phyloP scores from a whole-genome alignment of 306 rosid species.

The Geum urbanum region DNA sequence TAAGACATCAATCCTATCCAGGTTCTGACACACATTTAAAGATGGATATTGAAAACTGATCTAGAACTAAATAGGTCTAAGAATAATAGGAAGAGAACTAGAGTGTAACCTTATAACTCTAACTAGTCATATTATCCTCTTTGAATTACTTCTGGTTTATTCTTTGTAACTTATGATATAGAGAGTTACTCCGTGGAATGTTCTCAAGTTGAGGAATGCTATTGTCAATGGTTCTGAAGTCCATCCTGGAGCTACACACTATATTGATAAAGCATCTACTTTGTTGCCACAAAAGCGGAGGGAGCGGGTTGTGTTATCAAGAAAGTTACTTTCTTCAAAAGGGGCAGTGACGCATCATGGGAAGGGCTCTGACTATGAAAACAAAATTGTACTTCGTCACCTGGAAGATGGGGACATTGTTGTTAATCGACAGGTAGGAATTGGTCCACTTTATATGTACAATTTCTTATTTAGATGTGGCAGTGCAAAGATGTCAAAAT shows the following conservation, averaged over 20 bases:
- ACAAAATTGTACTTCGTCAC: constrained; percentile 84
- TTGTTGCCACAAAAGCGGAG: constrained; percentile 40
- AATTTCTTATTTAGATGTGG: not conserved
- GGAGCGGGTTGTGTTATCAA: constrained; percentile 44
- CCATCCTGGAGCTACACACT: constrained; percentile 93
- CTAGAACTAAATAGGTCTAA: not conserved
- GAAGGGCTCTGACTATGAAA: constrained; percentile 58
- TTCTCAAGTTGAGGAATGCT: constrained; percentile 57
- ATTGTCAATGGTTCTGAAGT: constrained; percentile 67
- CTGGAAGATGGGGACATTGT: constrained; percentile 90
- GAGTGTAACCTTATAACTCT: not conserved
- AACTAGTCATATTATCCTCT: not conserved
- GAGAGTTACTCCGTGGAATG: constrained; percentile 96
- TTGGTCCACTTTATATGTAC: constrained; percentile 22
- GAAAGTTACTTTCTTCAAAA: constrained; percentile 71
- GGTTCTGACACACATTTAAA: not conserved
- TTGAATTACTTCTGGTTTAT: not conserved
- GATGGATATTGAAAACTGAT: not conserved
- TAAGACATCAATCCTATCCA: not conserved
- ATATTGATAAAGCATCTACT: constrained; percentile 50
- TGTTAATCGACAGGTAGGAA: constrained; percentile 85
- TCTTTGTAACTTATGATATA: constrained; percentile 33
- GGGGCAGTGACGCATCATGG: constrained; percentile 65
- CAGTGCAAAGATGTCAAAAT: not conserved
- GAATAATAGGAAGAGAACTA: not conserved